A percentile compares a stretch with the other conserved stretches of the same genome.
These are phyloP conservation scores for Solanum dulcamara DNA, from an alignment of 257 asterid species.

Conservation along the genomic window DNA sequence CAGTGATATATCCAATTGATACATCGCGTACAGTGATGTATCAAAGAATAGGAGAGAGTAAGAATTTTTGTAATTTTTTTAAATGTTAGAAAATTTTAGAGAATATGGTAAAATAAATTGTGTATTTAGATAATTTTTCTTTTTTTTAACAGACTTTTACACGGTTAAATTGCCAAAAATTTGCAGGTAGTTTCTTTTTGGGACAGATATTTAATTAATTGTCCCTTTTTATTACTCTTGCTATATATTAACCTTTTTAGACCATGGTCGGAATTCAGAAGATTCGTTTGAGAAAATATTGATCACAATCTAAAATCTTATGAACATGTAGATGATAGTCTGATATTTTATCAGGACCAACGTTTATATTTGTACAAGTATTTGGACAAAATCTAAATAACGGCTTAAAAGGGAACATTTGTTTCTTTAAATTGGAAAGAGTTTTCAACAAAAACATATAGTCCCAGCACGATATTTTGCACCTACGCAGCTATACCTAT, in stretches of 20 bases:
- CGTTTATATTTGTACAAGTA: not conserved
- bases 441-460: not conserved
- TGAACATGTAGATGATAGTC: not conserved
- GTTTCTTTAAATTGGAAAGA: not conserved
- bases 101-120: too few species aligned
- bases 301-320: not conserved
- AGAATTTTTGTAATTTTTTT: too few species aligned
- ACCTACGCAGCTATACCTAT: not conserved
- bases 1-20: too few species aligned
- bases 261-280: not conserved
- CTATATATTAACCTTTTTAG: not conserved
- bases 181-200: not conserved
- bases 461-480: not conserved
- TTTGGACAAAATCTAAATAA: not conserved
- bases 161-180: not conserved
- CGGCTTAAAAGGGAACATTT: not conserved
- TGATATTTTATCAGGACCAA: not conserved
- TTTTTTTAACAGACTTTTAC: not conserved
- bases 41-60: too few species aligned
- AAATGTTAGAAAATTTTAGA: too few species aligned
- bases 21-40: too few species aligned
- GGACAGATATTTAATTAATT: not conserved
- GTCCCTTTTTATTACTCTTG: not conserved
- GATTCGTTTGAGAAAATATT: not conserved
- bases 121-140: too few species aligned